Evolutionary conservation across 306 rosid species (phyloP), one percentile per base, ranked within the genome.

Genomic region (Psophocarpus tetragonolobus): DNA sequence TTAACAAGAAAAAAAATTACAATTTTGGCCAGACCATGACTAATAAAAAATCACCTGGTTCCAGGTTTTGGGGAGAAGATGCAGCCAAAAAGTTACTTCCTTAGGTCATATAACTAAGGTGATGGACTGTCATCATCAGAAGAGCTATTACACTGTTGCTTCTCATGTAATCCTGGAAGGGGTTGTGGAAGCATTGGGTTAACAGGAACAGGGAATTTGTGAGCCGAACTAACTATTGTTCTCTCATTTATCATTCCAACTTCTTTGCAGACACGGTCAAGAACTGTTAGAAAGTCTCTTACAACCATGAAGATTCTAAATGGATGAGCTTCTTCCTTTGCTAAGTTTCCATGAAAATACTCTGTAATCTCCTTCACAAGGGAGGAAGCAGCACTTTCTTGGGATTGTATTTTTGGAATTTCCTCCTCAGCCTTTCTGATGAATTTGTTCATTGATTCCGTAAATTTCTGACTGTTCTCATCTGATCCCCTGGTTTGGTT

Each of bases 281-380:
- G 91, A 45, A 86, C 79, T 0, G 87, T 58, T 11, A 95, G 87
- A 32, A 95, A 92, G 85, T 95, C 97, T 71, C 98, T 85, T 35
- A 95, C 98, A 77, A 91, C 97, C 89, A 87, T 73, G 90, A 92
- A 95, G 63, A 91, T 89, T 81, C 97, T 83, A 50, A 92, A 92
- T 4, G 98, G 98, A 83, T 95, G 98, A 82, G 98, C 98, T 85
- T 95, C 98, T 92, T 95, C 98, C 83, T 85, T 95, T 4, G 92
- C 57, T 14, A 94, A 87, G 81, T 95, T 90, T 15, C 98, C 98
- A 64, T 92, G 98, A 85, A 95, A 95, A 79, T 95, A 95, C 82
- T 95, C 98, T 0, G 97, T 95, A 10, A 92, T 89, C 86, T 91
- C 98, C 88, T 95, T 95, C 80, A 95, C 98, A 42, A 95, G 79